Evolutionary conservation across 306 rosid species (phyloP), one percentile per base, ranked within the genome.

Genomic region (Cucumis hystrix): DNA sequence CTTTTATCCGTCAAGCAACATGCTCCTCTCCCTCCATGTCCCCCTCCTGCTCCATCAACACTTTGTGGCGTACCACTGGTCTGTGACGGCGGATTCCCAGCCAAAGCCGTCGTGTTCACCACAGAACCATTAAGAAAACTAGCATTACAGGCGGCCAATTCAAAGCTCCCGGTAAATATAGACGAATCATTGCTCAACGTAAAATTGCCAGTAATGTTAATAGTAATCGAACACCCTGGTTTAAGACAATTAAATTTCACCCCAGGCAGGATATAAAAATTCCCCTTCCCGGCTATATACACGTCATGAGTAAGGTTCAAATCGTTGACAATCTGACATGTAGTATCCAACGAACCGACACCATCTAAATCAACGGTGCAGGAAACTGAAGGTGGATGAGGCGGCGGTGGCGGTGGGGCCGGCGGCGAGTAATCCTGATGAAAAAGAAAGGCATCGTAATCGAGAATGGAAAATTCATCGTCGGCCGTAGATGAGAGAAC

Each of bases 351-450:
- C 30, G 97, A 83, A 43, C 99, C 99, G 11, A 89, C 83, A 14
- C 99, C 99, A 6, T 87, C 92, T 45, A 92, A 96, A 89, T 96
- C 99, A 77, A 87, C 89, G 59, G 80, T 79, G 82, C 99, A 96
- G 1, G 99, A 96, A 58, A 88, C 96, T 43, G 97, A 89, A 55
- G 99, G 99, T 30, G 98, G 97, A 64, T 79, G 98, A 13, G 99
- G 99, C 55, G 99, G 99, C 3, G 99, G 99, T 0, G 98, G 99
- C 0, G 99, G 99, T 6, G 99, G 99, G 41, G 99, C 88, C 30
- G 99, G 99, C 6, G 99, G 99, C 45, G 99, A 89, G 86, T 96
- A 96, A 63, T 96, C 99, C 80, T 92, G 99, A 41, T 88, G 97
- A 40, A 91, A 92, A 40, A 92, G 86, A 81, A 49, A 86, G 90